Evolutionary conservation across 306 rosid genomes (phyloP).

Genomic region (Ammopiptanthus mongolicus): DNA sequence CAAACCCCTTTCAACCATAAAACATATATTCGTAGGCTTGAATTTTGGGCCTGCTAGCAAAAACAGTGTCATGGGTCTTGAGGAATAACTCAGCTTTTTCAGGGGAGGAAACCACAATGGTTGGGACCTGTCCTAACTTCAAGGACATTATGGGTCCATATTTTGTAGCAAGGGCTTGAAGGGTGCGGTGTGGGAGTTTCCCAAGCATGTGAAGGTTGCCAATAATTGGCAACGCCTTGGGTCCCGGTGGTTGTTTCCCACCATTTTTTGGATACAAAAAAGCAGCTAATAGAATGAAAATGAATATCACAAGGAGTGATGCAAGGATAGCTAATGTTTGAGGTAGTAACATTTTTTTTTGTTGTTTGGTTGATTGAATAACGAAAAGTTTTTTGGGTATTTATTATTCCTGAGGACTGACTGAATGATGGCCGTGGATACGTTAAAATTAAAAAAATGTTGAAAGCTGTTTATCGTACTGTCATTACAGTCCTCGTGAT

Average conservation of each 20-base stretch:
- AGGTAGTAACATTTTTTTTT: too few species aligned
- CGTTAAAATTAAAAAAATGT: too few species aligned
- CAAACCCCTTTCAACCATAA: constrained; percentile 28
- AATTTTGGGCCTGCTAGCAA: constrained; percentile 15
- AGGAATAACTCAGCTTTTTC: constrained; percentile 47
- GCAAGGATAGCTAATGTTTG: not conserved
- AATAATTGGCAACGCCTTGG: constrained; percentile 31
- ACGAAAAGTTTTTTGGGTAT: not conserved
- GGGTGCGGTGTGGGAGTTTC: constrained; percentile 29
- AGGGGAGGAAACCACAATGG: constrained; percentile 43
- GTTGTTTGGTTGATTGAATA: not conserved
- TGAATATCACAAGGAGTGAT: not conserved
- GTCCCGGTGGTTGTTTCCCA: constrained; percentile 37
- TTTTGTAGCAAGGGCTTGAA: constrained; percentile 32
- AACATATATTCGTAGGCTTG: constrained; percentile 11
- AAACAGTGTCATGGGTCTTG: constrained; percentile 40
- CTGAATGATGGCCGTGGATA: too few species aligned
- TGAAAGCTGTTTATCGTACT: too few species aligned
- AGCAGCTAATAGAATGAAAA: not conserved
- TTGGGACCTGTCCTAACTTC: constrained; percentile 30
- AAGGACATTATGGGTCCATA: constrained; percentile 48
- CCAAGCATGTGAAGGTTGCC: constrained; percentile 52
- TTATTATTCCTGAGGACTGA: too few species aligned
- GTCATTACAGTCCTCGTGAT: too few species aligned
- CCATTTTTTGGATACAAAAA: not conserved